phyloP scores from a whole-genome alignment of 148 eudicot genomes.

The Heliamphora exappendiculata region DNA sequence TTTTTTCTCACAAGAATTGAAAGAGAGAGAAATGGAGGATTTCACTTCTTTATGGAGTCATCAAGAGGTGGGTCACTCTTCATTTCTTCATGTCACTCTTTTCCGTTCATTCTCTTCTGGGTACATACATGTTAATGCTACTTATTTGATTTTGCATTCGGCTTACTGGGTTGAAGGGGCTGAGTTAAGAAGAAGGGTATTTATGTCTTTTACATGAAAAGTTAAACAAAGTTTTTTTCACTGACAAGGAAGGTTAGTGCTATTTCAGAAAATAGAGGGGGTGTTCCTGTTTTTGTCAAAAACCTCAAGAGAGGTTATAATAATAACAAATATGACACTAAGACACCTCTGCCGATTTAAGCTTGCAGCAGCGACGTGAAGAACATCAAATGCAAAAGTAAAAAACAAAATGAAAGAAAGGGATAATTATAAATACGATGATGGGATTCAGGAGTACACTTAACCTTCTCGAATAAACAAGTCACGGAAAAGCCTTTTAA shows the following conservation, averaged over 20 bases:
- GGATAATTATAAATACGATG: not conserved
- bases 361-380: not conserved
- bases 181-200: no score
- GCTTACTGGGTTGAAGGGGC: no score
- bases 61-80: conserved; percentile 47
- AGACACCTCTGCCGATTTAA: not conserved
- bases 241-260: no score
- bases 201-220: no score
- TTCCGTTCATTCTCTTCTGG: conserved; percentile 5
- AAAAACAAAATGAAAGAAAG: not conserved
- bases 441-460: not conserved
- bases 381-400: not conserved
- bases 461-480: conserved; percentile 94
- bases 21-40: conserved; percentile 40
- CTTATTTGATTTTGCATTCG: not conserved
- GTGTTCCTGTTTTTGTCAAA: no score
- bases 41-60: conserved; percentile 42
- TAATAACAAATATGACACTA: not conserved
- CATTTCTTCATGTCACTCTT: not conserved
- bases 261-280: no score
- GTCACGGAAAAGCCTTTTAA: conserved; percentile 91
- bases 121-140: not conserved
- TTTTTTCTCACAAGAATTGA: not conserved
- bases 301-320: no score
- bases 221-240: no score